Evolutionary conservation across 1,139 yeast genomes (phyloP).

Genomic region (Yamadazyma oceani): DNA sequence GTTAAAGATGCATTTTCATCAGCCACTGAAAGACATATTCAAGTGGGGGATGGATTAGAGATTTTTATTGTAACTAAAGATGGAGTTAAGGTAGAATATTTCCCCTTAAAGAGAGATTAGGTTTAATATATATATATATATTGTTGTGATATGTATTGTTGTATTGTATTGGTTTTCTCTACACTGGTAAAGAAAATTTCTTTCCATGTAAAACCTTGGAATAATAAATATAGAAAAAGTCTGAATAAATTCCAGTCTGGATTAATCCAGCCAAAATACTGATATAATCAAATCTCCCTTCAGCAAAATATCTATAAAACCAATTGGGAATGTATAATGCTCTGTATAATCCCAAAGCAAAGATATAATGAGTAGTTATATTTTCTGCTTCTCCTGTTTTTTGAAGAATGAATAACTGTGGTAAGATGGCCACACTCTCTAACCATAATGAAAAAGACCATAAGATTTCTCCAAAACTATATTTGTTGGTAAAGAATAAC

Average conservation of each 20-base stretch:
- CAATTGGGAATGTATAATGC: conserved; percentile 91
- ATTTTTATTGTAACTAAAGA: conserved; percentile 89
- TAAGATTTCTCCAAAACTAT: conserved; percentile 56
- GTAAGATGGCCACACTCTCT: conserved; percentile 87
- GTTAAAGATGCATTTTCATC: conserved; percentile 94
- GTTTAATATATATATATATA: background rate
- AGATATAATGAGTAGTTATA: conserved; percentile 87
- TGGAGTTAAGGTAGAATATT: conserved; percentile 82
- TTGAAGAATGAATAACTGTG: conserved; percentile 88
- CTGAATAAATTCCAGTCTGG: conserved; percentile 87
- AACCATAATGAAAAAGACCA: conserved; percentile 87
- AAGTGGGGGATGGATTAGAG: conserved; percentile 96
- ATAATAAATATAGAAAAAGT: conserved; percentile 91
- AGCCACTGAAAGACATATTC: conserved; percentile 97
- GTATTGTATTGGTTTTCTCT: background rate
- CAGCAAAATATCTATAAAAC: conserved; percentile 80
- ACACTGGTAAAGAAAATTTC: conserved; percentile 69
- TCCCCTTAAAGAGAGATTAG: conserved; percentile 84
- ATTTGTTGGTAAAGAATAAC: conserved; percentile 66
- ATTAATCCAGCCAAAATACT: conserved; percentile 77
- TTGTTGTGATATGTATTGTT: background rate
- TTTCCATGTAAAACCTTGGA: conserved; percentile 75
- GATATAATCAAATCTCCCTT: conserved; percentile 67
- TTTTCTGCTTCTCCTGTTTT: conserved; percentile 87
- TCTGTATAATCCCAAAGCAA: conserved; percentile 88